A percentile compares a stretch with the other conserved stretches of the same genome.
Evolutionary conservation across 306 rosid genomes (phyloP).

Genomic region (Sicyos baderoa): DNA sequence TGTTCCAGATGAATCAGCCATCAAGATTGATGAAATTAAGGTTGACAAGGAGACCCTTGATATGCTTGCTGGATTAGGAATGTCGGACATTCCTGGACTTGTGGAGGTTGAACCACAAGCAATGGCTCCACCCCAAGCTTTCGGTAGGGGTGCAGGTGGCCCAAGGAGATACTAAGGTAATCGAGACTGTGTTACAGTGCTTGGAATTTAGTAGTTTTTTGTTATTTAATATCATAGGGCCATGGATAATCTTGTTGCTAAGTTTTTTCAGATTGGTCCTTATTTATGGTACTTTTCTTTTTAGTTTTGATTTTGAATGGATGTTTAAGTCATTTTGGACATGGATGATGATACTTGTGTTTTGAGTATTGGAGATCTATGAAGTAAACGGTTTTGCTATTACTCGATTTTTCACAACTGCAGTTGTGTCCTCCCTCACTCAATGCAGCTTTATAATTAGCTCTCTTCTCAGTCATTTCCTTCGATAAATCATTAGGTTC

Average conservation of each 20-base stretch:
- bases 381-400: constrained; percentile 16
- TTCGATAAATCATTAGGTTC: background rate
- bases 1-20: constrained; percentile 32
- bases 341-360: constrained; percentile 7
- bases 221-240: constrained; percentile 6
- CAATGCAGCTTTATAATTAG: background rate
- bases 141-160: constrained; percentile 30
- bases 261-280: background rate
- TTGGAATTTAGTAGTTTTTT: constrained; percentile 1
- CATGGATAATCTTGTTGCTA: constrained; percentile 9
- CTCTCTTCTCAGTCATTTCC: background rate
- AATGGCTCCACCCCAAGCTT: constrained; percentile 20
- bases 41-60: constrained; percentile 32
- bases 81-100: constrained; percentile 30
- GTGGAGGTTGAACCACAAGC: constrained; percentile 28
- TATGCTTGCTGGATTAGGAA: constrained; percentile 31
- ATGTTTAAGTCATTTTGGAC: constrained; percentile 17
- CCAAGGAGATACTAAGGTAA: constrained; percentile 27
- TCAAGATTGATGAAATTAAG: constrained; percentile 23
- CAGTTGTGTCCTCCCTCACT: background rate
- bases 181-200: background rate
- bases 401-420: background rate
- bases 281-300: background rate
- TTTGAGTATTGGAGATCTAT: constrained; percentile 5
- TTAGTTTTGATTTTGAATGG: constrained; percentile 16